Percentiles rank a stretch among this genome's conserved stretches.
Evolutionary conservation across 306 rosid species (phyloP).

Genomic region (Cicer yamashitae): DNA sequence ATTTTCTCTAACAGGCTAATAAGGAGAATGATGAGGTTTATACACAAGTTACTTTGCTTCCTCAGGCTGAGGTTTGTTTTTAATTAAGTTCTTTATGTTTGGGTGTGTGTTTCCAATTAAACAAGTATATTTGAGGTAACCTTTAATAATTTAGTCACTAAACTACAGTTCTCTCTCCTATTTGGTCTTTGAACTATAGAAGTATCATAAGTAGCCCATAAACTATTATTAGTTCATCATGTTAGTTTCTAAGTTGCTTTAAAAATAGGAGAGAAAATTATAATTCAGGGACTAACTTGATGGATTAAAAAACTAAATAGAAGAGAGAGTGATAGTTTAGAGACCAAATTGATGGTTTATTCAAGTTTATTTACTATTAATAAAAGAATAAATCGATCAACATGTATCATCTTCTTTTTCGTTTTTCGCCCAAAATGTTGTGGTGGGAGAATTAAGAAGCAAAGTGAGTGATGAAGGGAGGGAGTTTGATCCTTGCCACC

Average conservation of each 20-base stretch:
- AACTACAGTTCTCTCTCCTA: no score
- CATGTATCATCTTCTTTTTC: background rate
- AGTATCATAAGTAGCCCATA: no score
- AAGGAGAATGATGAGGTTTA: conserved; percentile 99
- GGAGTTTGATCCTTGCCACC: background rate
- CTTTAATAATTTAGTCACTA: no score
- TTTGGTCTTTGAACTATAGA: no score
- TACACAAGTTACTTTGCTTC: conserved; percentile 85
- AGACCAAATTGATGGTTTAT: no score
- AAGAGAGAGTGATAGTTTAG: no score
- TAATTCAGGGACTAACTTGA: no score
- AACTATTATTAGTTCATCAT: no score
- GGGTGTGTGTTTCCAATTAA: conserved; percentile 39
- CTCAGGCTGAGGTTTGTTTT: conserved; percentile 77
- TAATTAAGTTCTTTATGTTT: conserved; percentile 25
- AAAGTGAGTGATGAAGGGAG: background rate
- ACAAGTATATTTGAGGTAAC: no score
- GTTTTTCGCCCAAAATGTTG: background rate
- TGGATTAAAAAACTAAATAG: no score
- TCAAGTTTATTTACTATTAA: background rate
- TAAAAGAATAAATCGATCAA: background rate
- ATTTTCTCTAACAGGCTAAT: conserved; percentile 70
- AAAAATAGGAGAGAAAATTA: no score
- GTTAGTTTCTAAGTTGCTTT: no score
- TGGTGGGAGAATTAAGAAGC: background rate